phyloP scores from a whole-genome alignment of 768 basidiomycete genomes.

The Psilocybe subaeruginosa region DNA sequence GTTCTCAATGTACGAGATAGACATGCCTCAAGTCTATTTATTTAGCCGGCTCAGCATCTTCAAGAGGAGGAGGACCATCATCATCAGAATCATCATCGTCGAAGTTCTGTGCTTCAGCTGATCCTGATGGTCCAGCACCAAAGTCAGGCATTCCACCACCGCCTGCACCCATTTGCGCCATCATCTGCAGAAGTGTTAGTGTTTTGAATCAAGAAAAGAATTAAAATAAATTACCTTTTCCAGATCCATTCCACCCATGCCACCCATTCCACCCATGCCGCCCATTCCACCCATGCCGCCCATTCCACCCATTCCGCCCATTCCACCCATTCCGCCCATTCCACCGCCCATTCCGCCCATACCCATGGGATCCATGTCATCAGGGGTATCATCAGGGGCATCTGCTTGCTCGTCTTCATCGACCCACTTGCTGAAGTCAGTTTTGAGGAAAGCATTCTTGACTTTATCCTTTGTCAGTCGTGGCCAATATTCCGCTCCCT shows the following conservation, averaged over 20 bases:
- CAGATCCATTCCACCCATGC: slow-evolving; percentile 67
- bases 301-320: slow-evolving; percentile 59
- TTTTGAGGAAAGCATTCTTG: slow-evolving; percentile 85
- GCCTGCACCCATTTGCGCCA: slow-evolving; percentile 48
- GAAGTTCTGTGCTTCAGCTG: slow-evolving; percentile 29
- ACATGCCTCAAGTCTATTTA: slow-evolving; percentile 21
- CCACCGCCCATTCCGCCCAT: slow-evolving; percentile 57
- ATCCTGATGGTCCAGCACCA: slow-evolving; percentile 20
- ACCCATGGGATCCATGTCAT: slow-evolving; percentile 48
- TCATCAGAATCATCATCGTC: slow-evolving; percentile 57
- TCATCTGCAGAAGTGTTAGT: slow-evolving; percentile 39
- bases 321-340: slow-evolving; percentile 63
- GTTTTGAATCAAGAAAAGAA: background rate
- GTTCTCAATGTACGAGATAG: background rate
- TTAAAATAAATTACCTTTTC: slow-evolving; percentile 47
- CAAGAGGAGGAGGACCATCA: slow-evolving; percentile 81
- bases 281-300: slow-evolving; percentile 59
- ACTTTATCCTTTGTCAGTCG: slow-evolving; percentile 88
- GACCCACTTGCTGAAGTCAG: slow-evolving; percentile 94
- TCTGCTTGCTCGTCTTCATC: slow-evolving; percentile 97
- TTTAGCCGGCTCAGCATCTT: slow-evolving; percentile 58
- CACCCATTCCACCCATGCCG: slow-evolving; percentile 59
- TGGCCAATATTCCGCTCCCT: slow-evolving; percentile 84
- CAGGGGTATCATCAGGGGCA: slow-evolving; percentile 42
- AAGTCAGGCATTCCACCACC: slow-evolving; percentile 25